Base-by-base conservation (phyloP, 208 protist species). In the Phytomonas sp. region DNA sequence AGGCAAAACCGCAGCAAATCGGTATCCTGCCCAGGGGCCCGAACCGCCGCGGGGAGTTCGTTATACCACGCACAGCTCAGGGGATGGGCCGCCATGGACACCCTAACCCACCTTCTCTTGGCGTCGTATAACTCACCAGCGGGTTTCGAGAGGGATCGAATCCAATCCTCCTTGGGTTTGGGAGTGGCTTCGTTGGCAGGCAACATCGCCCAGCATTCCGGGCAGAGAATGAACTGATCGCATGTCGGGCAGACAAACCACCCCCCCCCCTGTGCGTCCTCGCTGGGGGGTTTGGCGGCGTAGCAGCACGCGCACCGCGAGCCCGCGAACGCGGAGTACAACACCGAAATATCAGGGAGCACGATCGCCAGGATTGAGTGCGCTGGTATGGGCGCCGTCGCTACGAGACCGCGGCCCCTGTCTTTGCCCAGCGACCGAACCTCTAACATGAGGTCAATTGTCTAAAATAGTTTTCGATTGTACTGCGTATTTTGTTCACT, bases 1-100 rank as follows among this genome's bases (percentile, higher is more conserved):
- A 95, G 73, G 9, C 76, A 82, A 69, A 95, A 95, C 13, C 90
- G 90, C 17, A 95, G 51, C 62, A 87, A 89, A 67, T 95, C 90
- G 0, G 90, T 95, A 62, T 95, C 90, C 56, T 83, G 78, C 33
- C 79, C 80, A 5, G 72, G 69, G 5, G 80, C 85, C 0, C 82
- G 81, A 1, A 89, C 79, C 9, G 78, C 72, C 20, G 67, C 74
- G 11, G 90, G 90, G 29, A 95, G 76, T 6, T 76, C 73, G 60
- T 75, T 85, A 72, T 89, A 92, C 85, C 87, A 93, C 26, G 62
- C 66, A 62, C 90, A 95, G 2, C 76, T 79, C n/a, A 83, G 29
- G 15, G 60, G 30, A 68, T 95, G 89, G 9, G 73, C 74, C n/a
- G 76, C 62, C 13, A 87, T 70, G 31, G 85, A 59, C 15, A 28